These are phyloP conservation scores for Nicotiana tabacum DNA, from an alignment of 257 asterid genomes.

Conservation along the genomic window DNA sequence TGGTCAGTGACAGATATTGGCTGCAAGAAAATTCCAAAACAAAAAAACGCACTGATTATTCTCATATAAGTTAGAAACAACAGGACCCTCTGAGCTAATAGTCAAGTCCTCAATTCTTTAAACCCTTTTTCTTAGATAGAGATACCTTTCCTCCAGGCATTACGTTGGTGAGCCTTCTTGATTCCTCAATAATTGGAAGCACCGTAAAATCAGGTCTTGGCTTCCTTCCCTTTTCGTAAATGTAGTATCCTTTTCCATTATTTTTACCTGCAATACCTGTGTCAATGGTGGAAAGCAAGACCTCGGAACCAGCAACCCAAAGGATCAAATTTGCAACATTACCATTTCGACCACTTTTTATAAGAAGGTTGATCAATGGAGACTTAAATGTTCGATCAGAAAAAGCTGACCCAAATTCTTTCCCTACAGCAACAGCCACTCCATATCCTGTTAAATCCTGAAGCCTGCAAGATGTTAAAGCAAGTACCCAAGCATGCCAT, in stretches of 20 bases:
- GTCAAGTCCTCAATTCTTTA: background rate
- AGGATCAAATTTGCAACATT: constrained; percentile 11
- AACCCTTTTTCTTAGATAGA: background rate
- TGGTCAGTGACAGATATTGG: constrained; percentile 74
- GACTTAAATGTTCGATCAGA: constrained; percentile 65
- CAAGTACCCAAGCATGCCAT: no score
- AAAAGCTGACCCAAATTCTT: constrained; percentile 57
- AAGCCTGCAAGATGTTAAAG: constrained; percentile 50
- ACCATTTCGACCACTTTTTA: constrained; percentile 87
- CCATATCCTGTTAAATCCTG: constrained; percentile 97
- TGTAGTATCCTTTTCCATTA: constrained; percentile 87
- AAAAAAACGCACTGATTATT: background rate
- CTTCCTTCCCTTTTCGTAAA: constrained; percentile 84
- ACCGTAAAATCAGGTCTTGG: constrained; percentile 87
- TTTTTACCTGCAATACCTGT: constrained; percentile 63
- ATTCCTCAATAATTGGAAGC: constrained; percentile 74
- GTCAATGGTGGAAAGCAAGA: constrained; percentile 6
- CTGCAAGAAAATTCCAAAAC: constrained; percentile 38
- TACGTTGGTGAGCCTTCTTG: constrained; percentile 67
- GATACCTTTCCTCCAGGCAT: constrained; percentile 95
- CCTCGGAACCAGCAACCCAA: background rate
- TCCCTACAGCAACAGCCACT: constrained; percentile 66
- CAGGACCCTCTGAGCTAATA: background rate
- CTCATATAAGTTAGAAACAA: background rate
- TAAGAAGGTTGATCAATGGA: constrained; percentile 72